A percentile compares a stretch with the other conserved stretches of the same genome.
These are phyloP conservation scores for Pseudogymnoascus sp. DNA, from an alignment of 2,329 filamentous ascomycete species.

Conservation along the genomic window DNA sequence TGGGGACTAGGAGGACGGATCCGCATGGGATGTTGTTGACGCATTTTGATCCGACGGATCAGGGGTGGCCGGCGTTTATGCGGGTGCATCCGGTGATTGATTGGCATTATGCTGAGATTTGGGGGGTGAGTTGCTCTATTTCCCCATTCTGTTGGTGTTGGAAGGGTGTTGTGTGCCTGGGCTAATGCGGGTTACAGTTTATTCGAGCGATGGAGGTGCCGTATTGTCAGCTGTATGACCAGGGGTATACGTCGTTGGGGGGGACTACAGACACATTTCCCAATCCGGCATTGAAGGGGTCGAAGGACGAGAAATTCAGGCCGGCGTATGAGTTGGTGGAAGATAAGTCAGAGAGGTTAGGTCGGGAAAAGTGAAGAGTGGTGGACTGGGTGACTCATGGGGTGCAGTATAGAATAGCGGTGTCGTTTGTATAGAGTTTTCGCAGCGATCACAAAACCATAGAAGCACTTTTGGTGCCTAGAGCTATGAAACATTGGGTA, in stretches of 20 bases:
- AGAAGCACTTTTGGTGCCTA: constrained; percentile 2
- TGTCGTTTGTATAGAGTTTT: constrained; percentile 6
- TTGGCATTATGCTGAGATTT: constrained; percentile 94
- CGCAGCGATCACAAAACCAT: background rate
- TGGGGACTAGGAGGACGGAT: constrained; percentile 84
- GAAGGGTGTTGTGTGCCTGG: constrained; percentile 9
- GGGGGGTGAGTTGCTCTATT: constrained; percentile 58
- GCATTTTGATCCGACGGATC: constrained; percentile 80
- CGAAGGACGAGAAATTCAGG: constrained; percentile 40
- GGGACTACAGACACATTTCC: constrained; percentile 82
- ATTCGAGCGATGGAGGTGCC: constrained; percentile 69
- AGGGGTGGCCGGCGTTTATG: constrained; percentile 87
- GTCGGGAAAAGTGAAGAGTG: constrained; percentile 42
- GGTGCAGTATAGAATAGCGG: background rate
- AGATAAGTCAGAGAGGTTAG: constrained; percentile 71
- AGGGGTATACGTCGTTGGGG: constrained; percentile 85
- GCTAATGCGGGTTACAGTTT: constrained; percentile 46
- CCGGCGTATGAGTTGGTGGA: constrained; percentile 69
- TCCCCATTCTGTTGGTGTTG: background rate
- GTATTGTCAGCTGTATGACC: constrained; percentile 83
- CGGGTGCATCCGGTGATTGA: constrained; percentile 92
- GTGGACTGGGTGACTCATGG: background rate
- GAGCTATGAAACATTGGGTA: constrained; percentile 3
- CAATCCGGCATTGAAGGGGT: constrained; percentile 63
- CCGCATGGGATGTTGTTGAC: constrained; percentile 74